Evolutionary conservation across 371 early-diverging fungal species (phyloP), one percentile per base, ranked within the genome.

Genomic region (Choanephora cucurbitarum): DNA sequence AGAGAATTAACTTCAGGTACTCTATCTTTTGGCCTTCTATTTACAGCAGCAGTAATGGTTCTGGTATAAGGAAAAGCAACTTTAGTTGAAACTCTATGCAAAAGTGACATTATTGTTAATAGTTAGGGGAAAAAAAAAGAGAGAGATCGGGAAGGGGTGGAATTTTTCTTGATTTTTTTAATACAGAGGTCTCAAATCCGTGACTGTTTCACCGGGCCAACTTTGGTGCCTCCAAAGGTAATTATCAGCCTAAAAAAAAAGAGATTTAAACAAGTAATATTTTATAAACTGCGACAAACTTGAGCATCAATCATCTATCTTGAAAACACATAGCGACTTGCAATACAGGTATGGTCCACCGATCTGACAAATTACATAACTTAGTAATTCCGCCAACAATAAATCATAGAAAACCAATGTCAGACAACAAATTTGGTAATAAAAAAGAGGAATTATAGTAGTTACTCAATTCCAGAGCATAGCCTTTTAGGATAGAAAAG

Each of bases 91-190:
- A 54, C 32, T 13, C 22, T 48, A 28, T 41, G 41, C 48, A 60
- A 60, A 24, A 60, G 54, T 10, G 60, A 54, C 60, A 60, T 57
- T 4, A 13, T 23, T 24, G 33, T 33, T 24, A 39, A 23, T n/a
- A 24, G 23, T 45, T 40, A 28, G 37, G 3, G 46, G 23, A 47
- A 33, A 45, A 2, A 39, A n/a, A 22, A 28, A 43, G 31, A 53
- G n/a, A 44, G 44, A 22, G 22, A 28, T 17, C 21, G 46, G 39
- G 39, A 45, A 39, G n/a, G 45, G 46, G 45, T 53, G 44, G 52
- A 33, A 44, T 24, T 32, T 52, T 21, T n/a, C 32, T 18, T 10
- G 22, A 31, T 44, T 37, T 48, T 37, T 40, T 39, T 1, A 50
- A 39, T 40, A 23, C n/a, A 17, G 19, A 34, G 57, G 49, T 49